These are phyloP conservation scores for Syzygium jambos DNA, from an alignment of 345 rosid genomes.

Conservation along the genomic window DNA sequence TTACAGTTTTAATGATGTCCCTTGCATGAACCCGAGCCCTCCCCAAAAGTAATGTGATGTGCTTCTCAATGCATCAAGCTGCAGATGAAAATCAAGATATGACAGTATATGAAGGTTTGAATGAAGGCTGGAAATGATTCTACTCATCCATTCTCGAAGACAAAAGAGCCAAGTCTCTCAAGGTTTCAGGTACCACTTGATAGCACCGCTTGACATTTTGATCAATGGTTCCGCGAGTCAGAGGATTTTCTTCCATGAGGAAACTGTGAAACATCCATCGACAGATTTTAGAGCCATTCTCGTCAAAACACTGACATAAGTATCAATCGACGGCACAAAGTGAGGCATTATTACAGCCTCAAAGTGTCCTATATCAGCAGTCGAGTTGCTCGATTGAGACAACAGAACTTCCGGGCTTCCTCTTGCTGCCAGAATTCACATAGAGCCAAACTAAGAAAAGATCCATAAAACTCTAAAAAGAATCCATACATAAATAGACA, in stretches of 20 bases:
- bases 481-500: background rate
- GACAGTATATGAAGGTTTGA: background rate
- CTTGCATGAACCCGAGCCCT: background rate
- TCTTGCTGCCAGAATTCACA: constrained; percentile 8
- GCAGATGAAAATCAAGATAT: background rate
- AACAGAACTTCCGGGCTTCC: constrained; percentile 21
- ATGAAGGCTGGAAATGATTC: background rate
- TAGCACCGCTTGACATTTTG: constrained; percentile 39
- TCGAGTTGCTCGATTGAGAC: constrained; percentile 20
- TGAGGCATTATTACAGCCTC: constrained; percentile 40
- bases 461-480: background rate
- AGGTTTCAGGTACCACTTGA: constrained; percentile 36
- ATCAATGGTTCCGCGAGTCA: constrained; percentile 24
- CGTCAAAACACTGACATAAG: constrained; percentile 27
- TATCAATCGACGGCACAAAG: constrained; percentile 19
- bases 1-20: background rate
- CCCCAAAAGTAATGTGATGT: background rate
- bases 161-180: constrained; percentile 10
- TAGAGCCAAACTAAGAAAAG: constrained; percentile 6
- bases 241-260: constrained; percentile 25
- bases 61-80: background rate
- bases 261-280: constrained; percentile 31
- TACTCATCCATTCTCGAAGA: background rate
- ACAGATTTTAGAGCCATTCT: constrained; percentile 44
- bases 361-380: constrained; percentile 23